Conservation (phyloP, 2,329 filamentous ascomycete genomes). For the Microdochium trichocladiopsis region DNA sequence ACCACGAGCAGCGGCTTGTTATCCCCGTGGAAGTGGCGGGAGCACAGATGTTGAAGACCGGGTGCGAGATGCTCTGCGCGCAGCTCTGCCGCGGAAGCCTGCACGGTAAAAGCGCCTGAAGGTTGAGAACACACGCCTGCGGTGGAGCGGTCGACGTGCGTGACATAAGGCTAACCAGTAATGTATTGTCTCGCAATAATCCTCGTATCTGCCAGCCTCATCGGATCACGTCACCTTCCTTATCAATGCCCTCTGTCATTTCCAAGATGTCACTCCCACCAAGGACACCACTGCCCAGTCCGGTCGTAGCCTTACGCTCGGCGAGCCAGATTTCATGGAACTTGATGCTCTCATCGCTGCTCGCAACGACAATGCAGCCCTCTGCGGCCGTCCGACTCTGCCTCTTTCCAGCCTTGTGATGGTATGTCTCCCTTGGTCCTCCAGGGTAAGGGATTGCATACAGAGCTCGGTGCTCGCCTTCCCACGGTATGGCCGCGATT, state of each 20-base stretch:
- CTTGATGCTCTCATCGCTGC: constrained; percentile 86
- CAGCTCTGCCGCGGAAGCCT: too few relatives aligned
- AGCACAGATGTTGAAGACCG: too few relatives aligned
- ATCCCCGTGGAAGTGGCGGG: too few relatives aligned
- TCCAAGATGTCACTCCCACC: constrained; percentile 84
- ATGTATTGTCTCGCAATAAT: background rate
- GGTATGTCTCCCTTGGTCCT: constrained; percentile 30
- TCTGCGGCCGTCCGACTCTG: constrained; percentile 51
- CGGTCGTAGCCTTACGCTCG: constrained; percentile 43
- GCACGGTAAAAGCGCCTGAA: too few relatives aligned
- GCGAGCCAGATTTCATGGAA: constrained; percentile 94
- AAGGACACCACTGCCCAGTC: constrained; percentile 52
- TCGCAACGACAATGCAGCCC: constrained; percentile 84
- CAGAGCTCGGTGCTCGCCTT: constrained; percentile 68
- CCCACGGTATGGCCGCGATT: constrained; percentile 80
- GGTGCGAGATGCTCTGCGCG: too few relatives aligned
- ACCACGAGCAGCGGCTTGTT: too few relatives aligned
- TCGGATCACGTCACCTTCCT: constrained; percentile 65
- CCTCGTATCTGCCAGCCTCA: constrained; percentile 30
- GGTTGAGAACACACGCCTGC: too few relatives aligned
- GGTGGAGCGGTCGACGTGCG: too few relatives aligned
- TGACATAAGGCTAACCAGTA: background rate
- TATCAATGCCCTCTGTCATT: constrained; percentile 70
- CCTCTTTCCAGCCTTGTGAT: constrained; percentile 40
- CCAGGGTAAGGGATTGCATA: constrained; percentile 82